Evolutionary conservation across 2,329 filamentous ascomycete genomes (phyloP), one percentile per base, ranked within the genome.

Genomic region (Microsporum audouinii): DNA sequence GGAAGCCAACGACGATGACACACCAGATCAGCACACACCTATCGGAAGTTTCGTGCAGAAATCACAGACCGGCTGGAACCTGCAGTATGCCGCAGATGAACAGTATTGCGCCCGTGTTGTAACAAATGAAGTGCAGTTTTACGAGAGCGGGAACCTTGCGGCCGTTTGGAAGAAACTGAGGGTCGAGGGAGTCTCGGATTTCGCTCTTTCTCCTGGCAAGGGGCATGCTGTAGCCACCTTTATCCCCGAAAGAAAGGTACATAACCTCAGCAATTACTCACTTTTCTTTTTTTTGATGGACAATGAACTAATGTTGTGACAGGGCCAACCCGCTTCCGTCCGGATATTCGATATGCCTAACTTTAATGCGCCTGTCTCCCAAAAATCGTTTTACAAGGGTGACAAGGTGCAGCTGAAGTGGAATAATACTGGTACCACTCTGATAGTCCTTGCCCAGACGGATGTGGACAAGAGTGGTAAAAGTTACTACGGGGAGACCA

Each of bases 311-410:
- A 43, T 57, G 41, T 2, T 14, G 29, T 53, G 14, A n/a, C 66
- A 95, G 89, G 92, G 94, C 58, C 88, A 91, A 83, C 94, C 94
- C 39, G 91, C 94, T 60, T 84, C 89, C 1, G 91, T 97, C 74
- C 95, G 95, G 77, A 88, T 97, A 63, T 99, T 88, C 79, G 90
- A 92, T 67, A 88, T 97, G 39, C 92, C 94, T 47, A 82, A 94
- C 68, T 97, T 97, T 77, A 82, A 77, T 65, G 79, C 79, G 59
- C 86, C 91, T 3, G 86, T 96, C 57, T 96, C 92, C 43, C 92
- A 97, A 74, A 99, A 99, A 85, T 96, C 88, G 1, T 99, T 99
- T 73, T 99, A 91, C 84, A 99, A 99, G 80, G 91, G 91, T 65
- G 94, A 99, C 80, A 97, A 97, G 80, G 92, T 99, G 56, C 91